Evolutionary conservation across 805 yeast genomes (phyloP), one percentile per base, ranked within the genome.

Genomic region (Candida fluviatilis): DNA sequence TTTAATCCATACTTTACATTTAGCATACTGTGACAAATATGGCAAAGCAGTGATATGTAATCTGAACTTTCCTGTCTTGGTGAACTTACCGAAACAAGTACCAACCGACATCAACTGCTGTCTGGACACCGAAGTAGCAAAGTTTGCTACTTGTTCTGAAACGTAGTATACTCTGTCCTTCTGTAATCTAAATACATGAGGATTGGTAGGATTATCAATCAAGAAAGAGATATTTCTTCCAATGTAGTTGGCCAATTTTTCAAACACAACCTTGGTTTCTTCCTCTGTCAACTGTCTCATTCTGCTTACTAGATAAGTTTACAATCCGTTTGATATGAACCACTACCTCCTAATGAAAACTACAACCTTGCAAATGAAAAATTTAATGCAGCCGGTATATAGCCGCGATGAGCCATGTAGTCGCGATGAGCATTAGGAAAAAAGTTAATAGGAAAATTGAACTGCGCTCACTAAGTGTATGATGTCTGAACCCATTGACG

Each of bases 261-360:
- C 98, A 60, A 93, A 91, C 30, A 93, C 95, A 13, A 84, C 91
- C 60, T 85, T 88, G 31, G 99, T 91, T 60, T 93, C 99, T 61
- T 89, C 96, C 60, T 91, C 99, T 48, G 98, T 91, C 49, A 91
- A 75, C 36, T 89, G 87, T 73, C 99, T 84, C 99, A 91, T 91
- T 26, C n/a, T 21, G 24, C n/a, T n/a, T n/a, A n/a, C n/a, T n/a
- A n/a, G n/a, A n/a, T n/a, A n/a, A n/a, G n/a, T n/a, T n/a, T n/a
- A n/a, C n/a, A n/a, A n/a, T n/a, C n/a, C n/a, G n/a, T n/a, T n/a
- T n/a, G n/a, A n/a, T n/a, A n/a, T n/a, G n/a, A n/a, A n/a, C n/a
- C n/a, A n/a, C n/a, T n/a, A n/a, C n/a, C n/a, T n/a, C n/a, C n/a
- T n/a, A n/a, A n/a, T n/a, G n/a, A 21, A 21, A 21, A 21, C 24